A percentile compares a stretch with the other conserved stretches of the same genome.
phyloP scores from a whole-genome alignment of 1,284 basidiomycete genomes.

The Fomitopsis pinicola region DNA sequence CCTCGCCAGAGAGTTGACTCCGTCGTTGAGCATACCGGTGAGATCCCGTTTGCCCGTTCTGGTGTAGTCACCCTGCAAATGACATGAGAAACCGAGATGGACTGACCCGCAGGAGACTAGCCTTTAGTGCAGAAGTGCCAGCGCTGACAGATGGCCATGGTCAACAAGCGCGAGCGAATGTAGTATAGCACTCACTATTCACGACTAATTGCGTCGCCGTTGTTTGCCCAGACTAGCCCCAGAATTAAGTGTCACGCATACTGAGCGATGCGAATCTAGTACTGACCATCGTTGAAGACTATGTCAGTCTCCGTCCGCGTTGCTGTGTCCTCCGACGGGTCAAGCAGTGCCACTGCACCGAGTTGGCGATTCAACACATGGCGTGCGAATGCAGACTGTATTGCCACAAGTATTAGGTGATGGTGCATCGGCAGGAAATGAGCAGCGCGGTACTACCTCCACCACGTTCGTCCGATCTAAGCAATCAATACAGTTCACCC shows the following conservation, averaged over 20 bases:
- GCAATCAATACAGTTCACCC: conserved; percentile 93
- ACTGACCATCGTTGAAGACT: conserved; percentile 81
- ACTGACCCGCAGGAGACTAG: conserved; percentile 24
- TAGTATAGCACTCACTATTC: conserved; percentile 63
- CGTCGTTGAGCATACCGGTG: conserved; percentile 87
- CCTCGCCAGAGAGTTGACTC: conserved; percentile 87
- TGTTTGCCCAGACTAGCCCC: conserved; percentile 87
- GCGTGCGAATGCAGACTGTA: conserved; percentile 85
- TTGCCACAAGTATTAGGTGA: not conserved
- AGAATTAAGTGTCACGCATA: conserved; percentile 16
- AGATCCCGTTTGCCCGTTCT: conserved; percentile 94
- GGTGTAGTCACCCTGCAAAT: conserved; percentile 82
- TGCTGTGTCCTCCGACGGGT: conserved; percentile 40
- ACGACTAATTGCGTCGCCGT: conserved; percentile 84
- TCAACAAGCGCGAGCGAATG: not conserved
- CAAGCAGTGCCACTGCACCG: conserved; percentile 70
- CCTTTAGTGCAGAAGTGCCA: conserved; percentile 91
- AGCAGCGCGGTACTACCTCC: conserved; percentile 42
- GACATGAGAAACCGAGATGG: conserved; percentile 3
- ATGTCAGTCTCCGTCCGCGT: conserved; percentile 61
- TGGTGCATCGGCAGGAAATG: not conserved
- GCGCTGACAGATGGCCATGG: conserved; percentile 42
- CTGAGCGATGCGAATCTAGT: not conserved
- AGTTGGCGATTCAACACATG: conserved; percentile 80
- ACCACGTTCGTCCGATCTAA: conserved; percentile 90